Base-by-base conservation (phyloP, 768 basidiomycete genomes). In the Lentinula boryana region DNA sequence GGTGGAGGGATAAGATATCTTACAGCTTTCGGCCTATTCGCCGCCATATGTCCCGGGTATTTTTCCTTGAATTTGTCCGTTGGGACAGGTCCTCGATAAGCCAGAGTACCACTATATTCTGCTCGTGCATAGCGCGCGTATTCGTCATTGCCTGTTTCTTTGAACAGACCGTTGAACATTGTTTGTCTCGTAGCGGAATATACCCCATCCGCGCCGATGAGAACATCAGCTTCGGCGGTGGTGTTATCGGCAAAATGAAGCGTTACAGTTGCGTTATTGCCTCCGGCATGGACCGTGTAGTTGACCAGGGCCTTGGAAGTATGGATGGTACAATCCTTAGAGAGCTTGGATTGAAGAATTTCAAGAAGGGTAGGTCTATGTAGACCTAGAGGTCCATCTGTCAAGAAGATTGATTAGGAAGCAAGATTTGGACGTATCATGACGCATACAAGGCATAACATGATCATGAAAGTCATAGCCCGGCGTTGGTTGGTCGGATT, bases 201-300 rank as follows among this genome's bases (percentile, higher is more conserved):
- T n/a, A 79, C 64, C 1, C 79, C 78, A 62, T 79, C 78, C 16
- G 76, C 75, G 5, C 76, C 79, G 51, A 79, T 58, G 2, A 80
- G 69, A 12, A 80, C 58, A 40, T 80, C 74, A 0, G 77, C 63
- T 1, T 63, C 67, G 15, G 67, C 61, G 0, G 54, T 70, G 3
- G 74, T 67, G 1, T 67, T 69, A 52, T 71, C 70, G 3, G 61
- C 58, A 53, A 76, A 69, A 0, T 54, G 44, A 18, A 74, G 53
- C 5, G 55, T 31, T 21, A 74, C 50, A 9, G 55, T n/a, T 15
- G 43, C 12, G 15, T 64, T 62, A 7, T 58, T 35, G 0, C 58
- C 53, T 13, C 58, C 43, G 8, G 43, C n/a, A 15, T 44, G 15
- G 16, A 60, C 51, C 4, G 31, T 31, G 33, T 71, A 69, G 15